A percentile compares a stretch with the other conserved stretches of the same genome.
Conservation (phyloP, 228 moss, liverwort and hornwort genomes). For the Sphagnum fallax region DNA sequence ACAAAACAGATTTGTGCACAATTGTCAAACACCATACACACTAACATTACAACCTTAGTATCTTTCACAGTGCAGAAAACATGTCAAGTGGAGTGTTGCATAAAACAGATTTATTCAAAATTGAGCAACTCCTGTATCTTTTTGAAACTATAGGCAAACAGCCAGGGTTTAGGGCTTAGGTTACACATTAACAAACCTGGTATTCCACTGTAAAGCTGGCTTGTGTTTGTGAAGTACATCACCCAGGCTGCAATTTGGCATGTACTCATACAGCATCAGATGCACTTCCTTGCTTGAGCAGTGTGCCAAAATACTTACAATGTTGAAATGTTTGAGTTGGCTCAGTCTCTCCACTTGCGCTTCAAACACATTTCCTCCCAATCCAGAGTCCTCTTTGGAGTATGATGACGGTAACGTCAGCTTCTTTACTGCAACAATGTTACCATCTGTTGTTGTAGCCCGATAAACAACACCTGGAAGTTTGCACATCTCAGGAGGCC, state of each 20-base stretch:
- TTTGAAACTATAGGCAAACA: no score
- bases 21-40: no score
- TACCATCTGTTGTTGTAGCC: conserved; percentile 35
- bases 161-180: no score
- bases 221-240: conserved; percentile 24
- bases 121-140: no score
- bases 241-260: conserved; percentile 86
- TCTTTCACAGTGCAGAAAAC: no score
- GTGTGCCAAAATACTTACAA: conserved; percentile 75
- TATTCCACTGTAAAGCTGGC: no score
- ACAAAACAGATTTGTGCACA: no score
- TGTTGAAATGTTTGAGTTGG: conserved; percentile 73
- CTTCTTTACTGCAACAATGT: conserved; percentile 52
- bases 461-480: conserved; percentile 65
- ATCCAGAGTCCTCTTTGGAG: conserved; percentile 49
- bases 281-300: conserved; percentile 68
- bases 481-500: no score
- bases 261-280: conserved; percentile 77
- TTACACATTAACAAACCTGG: no score
- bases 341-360: conserved; percentile 30
- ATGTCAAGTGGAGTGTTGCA: no score
- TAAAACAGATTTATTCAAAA: no score
- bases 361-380: conserved; percentile 20
- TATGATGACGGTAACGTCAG: conserved; percentile 25
- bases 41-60: no score